Evolutionary conservation across 495 filamentous ascomycete genomes (phyloP), one percentile per base, ranked within the genome.

Genomic region (Xylaria grammica): DNA sequence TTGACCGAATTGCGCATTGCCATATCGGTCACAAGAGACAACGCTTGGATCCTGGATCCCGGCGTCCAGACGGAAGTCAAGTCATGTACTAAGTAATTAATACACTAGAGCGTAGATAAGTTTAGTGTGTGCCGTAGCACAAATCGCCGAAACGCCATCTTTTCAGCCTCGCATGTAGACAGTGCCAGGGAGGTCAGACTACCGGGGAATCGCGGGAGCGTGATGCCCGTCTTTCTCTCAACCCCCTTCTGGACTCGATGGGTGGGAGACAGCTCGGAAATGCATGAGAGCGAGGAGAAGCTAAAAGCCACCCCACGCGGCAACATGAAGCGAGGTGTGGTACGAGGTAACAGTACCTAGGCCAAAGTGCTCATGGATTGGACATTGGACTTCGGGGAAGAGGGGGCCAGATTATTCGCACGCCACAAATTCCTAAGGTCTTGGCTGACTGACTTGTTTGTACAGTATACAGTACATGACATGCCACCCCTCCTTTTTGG

Each of bases 151-250:
- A 67, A 42, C 54, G 51, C 60, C 62, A 54, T 42, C 55, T 65
- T 55, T 65, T 71, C 71, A 73, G 71, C 71, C 71, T 73, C 69
- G 66, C 69, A 69, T 71, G 67, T 71, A 69, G 69, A 44, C 48
- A 60, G 34, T 61, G 58, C 55, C 32, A 42, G 38, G 30, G 49
- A 45, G 19, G 49, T 27, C 49, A 62, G 50, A 30, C 29, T 49
- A 62, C 38, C 17, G 10, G 4, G 36, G 30, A 42, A 44, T 11
- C 40, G 46, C 22, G 20, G 24, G 38, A 38, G 10, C 19, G 52
- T 40, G 32, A 55, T 32, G 34, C 30, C 34, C 13, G 15, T 48
- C 4, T 17, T n/a, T 17, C 53, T 44, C 26, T 44, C 24, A 26
- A 17, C 32, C 17, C 24, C 11, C 7, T 10, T n/a, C 20, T 42